phyloP scores from a whole-genome alignment of 2,329 filamentous ascomycete genomes.

The Stemphylium vesicarium region DNA sequence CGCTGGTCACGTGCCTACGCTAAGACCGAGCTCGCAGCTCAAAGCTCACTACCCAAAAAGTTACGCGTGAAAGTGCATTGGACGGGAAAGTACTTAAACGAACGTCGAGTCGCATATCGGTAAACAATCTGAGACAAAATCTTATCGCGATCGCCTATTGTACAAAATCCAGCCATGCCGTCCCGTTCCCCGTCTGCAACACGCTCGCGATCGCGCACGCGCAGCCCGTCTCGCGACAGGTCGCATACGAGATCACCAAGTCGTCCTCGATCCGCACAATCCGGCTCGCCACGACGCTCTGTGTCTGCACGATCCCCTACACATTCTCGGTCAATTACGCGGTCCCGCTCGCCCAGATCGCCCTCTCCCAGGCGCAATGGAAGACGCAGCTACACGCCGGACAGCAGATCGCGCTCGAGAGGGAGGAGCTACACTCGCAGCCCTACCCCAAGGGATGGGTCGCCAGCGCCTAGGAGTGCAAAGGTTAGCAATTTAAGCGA shows the following conservation, averaged over 20 bases:
- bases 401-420: conserved; percentile 37
- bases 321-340: conserved; percentile 45
- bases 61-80: conserved; percentile 18
- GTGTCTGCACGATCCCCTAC: conserved; percentile 47
- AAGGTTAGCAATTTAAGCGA: conserved; percentile 37
- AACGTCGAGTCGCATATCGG: neutral
- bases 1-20: conserved; percentile 21
- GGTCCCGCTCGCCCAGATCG: conserved; percentile 32
- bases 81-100: neutral
- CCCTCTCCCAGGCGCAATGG: conserved; percentile 46
- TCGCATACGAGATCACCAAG: conserved; percentile 43
- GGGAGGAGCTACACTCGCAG: conserved; percentile 46
- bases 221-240: conserved; percentile 51
- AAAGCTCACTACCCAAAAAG: conserved; percentile 16
- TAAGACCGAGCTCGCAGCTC: conserved; percentile 11
- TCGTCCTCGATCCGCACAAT: conserved; percentile 31
- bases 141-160: neutral
- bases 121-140: neutral
- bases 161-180: conserved; percentile 15
- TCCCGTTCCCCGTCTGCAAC: conserved; percentile 36
- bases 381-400: conserved; percentile 41
- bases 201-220: conserved; percentile 36
- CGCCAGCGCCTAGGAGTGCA: conserved; percentile 46
- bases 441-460: conserved; percentile 40
- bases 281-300: conserved; percentile 46